phyloP scores from a whole-genome alignment of 1,284 basidiomycete genomes.

The Dichomitus squalens region DNA sequence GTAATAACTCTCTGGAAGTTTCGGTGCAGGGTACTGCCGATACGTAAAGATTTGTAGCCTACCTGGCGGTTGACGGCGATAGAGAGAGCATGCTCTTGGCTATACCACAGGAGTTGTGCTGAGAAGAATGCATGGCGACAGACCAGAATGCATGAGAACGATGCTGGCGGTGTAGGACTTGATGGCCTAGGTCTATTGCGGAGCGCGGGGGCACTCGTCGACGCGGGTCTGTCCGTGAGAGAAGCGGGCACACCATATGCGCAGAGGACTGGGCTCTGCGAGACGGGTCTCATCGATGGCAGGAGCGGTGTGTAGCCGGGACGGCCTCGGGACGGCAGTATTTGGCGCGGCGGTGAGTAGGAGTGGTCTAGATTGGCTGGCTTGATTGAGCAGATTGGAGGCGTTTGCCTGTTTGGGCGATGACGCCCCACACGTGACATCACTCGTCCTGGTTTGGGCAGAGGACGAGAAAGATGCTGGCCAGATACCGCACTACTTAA shows the following conservation, averaged over 20 bases:
- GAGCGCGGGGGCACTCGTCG: background rate
- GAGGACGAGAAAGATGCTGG: constrained; percentile 17
- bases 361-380: constrained; percentile 15
- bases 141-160: no score
- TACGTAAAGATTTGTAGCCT: background rate
- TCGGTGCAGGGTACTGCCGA: background rate
- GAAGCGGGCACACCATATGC: no score
- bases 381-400: constrained; percentile 12
- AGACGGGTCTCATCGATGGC: constrained; percentile 14
- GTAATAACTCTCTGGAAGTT: background rate
- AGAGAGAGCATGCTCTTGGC: no score
- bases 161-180: background rate
- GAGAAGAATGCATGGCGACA: no score
- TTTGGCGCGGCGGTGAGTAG: constrained; percentile 17
- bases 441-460: constrained; percentile 18
- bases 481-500: constrained; percentile 18
- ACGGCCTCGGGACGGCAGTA: background rate
- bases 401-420: constrained; percentile 5
- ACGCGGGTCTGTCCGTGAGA: background rate
- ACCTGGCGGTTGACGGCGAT: no score
- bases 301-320: background rate
- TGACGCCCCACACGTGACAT: constrained; percentile 23
- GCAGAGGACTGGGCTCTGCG: background rate
- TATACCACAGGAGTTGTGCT: no score
- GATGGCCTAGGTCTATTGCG: no score